Evolutionary conservation across 1,139 yeast genomes (phyloP).

Genomic region (Pichia sp.): DNA sequence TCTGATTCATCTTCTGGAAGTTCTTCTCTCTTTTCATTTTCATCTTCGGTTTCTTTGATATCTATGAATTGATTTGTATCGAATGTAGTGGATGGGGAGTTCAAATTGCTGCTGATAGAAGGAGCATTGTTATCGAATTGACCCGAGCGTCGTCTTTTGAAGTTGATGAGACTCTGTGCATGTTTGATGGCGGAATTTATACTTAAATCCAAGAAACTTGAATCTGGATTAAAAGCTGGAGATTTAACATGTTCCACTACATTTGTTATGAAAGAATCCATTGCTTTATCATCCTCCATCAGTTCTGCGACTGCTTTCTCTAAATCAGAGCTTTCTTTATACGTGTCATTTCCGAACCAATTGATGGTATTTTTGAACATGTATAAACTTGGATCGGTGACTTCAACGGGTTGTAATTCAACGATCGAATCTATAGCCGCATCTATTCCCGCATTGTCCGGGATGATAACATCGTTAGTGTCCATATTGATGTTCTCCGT

Average conservation of each 20-base stretch:
- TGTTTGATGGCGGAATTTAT: slow-evolving; percentile 14
- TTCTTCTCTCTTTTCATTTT: not conserved
- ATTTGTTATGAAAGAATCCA: slow-evolving; percentile 14
- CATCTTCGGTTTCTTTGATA: not conserved
- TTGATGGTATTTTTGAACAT: not conserved
- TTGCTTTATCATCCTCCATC: slow-evolving; percentile 5
- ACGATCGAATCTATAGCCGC: not conserved
- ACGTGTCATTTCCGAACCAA: not conserved
- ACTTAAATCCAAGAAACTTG: slow-evolving; percentile 16
- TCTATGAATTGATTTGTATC: slow-evolving; percentile 4
- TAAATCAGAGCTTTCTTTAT: slow-evolving; percentile 5
- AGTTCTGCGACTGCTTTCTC: slow-evolving; percentile 14
- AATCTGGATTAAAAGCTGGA: slow-evolving; percentile 21
- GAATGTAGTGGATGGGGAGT: not conserved
- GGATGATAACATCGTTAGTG: no score
- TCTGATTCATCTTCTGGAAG: not conserved
- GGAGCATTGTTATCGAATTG: not conserved
- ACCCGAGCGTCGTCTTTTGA: slow-evolving; percentile 3
- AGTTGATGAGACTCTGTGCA: not conserved
- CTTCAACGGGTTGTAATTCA: not conserved
- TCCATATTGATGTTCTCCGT: no score
- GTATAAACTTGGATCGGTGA: not conserved
- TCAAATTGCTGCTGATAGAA: not conserved
- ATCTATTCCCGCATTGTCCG: not conserved
- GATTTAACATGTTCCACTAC: slow-evolving; percentile 24